Evolutionary conservation across 495 filamentous ascomycete species (phyloP).

Genomic region (Trichoderma erinaceum): DNA sequence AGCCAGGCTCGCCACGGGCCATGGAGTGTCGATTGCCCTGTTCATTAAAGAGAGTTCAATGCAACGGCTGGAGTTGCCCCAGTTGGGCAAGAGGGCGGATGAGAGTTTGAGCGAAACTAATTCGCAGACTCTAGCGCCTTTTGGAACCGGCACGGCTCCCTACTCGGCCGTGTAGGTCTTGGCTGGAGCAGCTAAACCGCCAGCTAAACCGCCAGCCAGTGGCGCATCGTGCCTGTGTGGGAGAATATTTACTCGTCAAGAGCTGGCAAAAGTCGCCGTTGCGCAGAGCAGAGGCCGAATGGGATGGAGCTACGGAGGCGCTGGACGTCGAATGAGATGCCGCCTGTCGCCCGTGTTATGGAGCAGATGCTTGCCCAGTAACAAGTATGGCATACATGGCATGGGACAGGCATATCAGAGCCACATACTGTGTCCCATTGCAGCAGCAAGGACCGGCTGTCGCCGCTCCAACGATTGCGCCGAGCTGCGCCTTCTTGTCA

Average conservation of each 20-base stretch:
- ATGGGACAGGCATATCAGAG: background rate
- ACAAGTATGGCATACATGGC: background rate
- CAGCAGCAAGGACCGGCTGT: conserved; percentile 12
- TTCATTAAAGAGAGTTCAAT: conserved; percentile 9
- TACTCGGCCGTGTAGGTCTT: background rate
- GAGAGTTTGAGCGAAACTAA: conserved; percentile 9
- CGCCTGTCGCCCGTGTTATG: background rate
- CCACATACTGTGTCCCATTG: conserved; percentile 1
- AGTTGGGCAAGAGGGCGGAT: background rate
- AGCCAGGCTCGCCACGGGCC: background rate
- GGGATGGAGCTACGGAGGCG: background rate
- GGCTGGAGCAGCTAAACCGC: background rate
- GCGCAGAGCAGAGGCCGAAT: background rate
- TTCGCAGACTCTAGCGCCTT: background rate
- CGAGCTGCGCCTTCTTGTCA: background rate
- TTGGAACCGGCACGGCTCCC: background rate
- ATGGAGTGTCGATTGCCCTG: background rate
- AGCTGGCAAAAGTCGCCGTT: background rate
- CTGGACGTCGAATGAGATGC: background rate
- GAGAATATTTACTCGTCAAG: background rate
- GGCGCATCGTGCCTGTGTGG: background rate
- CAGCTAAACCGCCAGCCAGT: background rate
- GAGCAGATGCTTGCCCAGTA: background rate
- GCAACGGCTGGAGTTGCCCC: background rate
- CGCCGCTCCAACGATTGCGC: background rate